Evolutionary conservation across 2,329 filamentous ascomycete genomes (phyloP), one percentile per base, ranked within the genome.

Genomic region (Elsinoe perseae): DNA sequence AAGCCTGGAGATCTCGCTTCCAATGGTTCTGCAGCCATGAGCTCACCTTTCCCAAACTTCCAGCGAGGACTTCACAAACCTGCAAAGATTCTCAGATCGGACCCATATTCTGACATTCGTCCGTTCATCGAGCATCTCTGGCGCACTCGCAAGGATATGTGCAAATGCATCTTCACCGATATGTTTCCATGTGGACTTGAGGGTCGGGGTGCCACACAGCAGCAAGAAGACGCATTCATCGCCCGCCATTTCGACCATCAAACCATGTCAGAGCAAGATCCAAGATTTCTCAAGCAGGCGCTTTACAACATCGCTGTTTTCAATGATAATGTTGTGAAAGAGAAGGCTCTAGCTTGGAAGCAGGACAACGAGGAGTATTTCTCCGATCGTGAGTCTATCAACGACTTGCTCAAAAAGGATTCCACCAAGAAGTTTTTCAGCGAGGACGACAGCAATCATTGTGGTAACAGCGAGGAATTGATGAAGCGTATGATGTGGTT

Each of bases 231-330:
- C 28, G 56, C 50, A 1, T 70, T 69, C 55, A 58, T 70, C 40
- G 60, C 58, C 53, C 21, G 50, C 4, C 61, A 56, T 30, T 70
- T 70, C 57, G 58, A 42, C 54, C 61, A 63, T 7, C 36, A 54
- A 14, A 65, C 68, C 20, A 61, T 65, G 40, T 61, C 63, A 50
- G 58, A 64, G 57, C 66, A 67, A 56, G 65, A 67, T 38, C 61
- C 61, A 30, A 56, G 61, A n/a, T 70, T 70, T 50, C 62, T 70
- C 52, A 69, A 69, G 61, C 64, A 69, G 46, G 67, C 64, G 14
- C 68, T 65, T 60, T 64, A 64, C 55, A 61, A 53, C 23, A 63
- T 64, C 56, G 67, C 68, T 1, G 23, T 63, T n/a, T 68, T 60
- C 57, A 70, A 70, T 50, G 54, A 62, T 21, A 46, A 66, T 18